Conservation (phyloP, 202 grass and related monocot genomes). For the Setaria italica region DNA sequence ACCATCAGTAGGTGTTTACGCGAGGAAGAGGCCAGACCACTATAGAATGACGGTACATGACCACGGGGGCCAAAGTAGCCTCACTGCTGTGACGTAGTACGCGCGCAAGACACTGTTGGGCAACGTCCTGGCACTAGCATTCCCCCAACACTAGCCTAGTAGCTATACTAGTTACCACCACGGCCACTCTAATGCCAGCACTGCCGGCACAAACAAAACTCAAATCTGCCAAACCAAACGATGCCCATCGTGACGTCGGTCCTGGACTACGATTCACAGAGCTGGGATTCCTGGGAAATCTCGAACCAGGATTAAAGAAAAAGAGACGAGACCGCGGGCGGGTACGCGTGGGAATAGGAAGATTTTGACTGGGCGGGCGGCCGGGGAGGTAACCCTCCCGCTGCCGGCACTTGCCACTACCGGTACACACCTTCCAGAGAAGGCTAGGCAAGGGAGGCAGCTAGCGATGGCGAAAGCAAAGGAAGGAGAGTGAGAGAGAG, state of each 20-base stretch:
- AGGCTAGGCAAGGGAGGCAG: background rate
- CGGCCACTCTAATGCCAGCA: background rate
- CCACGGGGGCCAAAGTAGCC: background rate
- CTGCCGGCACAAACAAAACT: background rate
- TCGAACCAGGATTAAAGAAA: background rate
- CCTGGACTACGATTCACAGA: background rate
- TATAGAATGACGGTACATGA: background rate
- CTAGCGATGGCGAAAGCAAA: background rate
- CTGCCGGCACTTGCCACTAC: slow-evolving; percentile 6
- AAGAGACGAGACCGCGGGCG: no score
- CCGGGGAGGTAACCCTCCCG: background rate
- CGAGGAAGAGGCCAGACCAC: background rate
- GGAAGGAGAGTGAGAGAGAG: background rate
- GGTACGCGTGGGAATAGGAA: background rate
- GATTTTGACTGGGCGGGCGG: slow-evolving; percentile 12
- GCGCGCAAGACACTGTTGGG: background rate
- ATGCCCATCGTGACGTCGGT: background rate
- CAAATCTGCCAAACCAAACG: background rate
- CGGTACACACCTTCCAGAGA: background rate
- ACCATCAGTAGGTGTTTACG: background rate
- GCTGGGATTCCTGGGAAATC: slow-evolving; percentile 42
- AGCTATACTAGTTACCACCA: background rate
- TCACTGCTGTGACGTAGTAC: background rate
- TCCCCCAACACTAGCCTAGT: no score
- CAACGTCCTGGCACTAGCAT: background rate